Evolutionary conservation across 192 early-diverging fungal genomes (phyloP).

Genomic region (Pilaira anomala): DNA sequence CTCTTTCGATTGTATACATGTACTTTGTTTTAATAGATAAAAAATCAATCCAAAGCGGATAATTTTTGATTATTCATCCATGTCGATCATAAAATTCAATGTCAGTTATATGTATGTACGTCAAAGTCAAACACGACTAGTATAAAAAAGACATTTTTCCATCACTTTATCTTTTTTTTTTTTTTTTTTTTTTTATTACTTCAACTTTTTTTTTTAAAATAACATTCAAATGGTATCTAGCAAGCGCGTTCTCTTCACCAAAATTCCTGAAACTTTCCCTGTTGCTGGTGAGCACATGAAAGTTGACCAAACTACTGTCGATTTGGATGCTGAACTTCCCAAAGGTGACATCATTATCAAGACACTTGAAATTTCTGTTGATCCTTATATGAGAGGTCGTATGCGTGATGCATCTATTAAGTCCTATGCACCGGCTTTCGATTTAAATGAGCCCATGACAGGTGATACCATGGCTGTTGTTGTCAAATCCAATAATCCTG

Average conservation of each 20-base stretch:
- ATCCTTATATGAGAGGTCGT: constrained; percentile 74
- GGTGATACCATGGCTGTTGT: constrained; percentile 66
- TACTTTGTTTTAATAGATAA: too few species aligned
- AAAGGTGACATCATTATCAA: constrained; percentile 56
- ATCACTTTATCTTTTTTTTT: too few species aligned
- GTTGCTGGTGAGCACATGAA: constrained; percentile 45
- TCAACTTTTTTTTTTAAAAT: neutral
- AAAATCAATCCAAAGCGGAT: too few species aligned
- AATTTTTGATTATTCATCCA: too few species aligned
- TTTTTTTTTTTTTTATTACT: neutral
- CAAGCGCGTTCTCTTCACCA: constrained; percentile 38
- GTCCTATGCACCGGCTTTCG: constrained; percentile 46
- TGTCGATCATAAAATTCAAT: too few species aligned
- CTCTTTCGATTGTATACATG: too few species aligned
- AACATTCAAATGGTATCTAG: constrained; percentile 39
- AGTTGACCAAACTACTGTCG: constrained; percentile 38
- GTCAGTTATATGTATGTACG: too few species aligned
- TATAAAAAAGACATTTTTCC: too few species aligned
- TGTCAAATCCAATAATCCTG: constrained; percentile 56
- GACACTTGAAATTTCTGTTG: constrained; percentile 62
- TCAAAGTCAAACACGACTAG: too few species aligned
- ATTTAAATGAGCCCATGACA: constrained; percentile 55
- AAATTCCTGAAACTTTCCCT: constrained; percentile 34
- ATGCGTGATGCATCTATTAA: constrained; percentile 50
- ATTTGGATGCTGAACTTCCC: constrained; percentile 42